A percentile compares a stretch with the other conserved stretches of the same genome.
Conservation (phyloP, 257 asterid genomes). For the Penstemon davidsonii region DNA sequence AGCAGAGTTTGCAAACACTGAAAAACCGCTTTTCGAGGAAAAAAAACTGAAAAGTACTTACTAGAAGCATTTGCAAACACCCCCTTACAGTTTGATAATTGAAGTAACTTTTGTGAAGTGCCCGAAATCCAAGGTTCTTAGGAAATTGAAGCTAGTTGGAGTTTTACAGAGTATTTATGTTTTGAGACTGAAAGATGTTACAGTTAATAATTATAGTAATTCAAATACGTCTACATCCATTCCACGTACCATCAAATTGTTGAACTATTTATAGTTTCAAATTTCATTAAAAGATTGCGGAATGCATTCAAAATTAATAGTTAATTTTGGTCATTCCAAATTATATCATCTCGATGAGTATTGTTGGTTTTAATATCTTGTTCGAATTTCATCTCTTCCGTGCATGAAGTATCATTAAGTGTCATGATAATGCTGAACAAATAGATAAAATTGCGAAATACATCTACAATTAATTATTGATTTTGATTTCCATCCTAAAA, state of each 20-base stretch:
- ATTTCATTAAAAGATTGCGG: not conserved
- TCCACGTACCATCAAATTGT: not conserved
- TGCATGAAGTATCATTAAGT: too few relatives aligned
- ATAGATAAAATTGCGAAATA: too few relatives aligned
- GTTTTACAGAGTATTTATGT: not conserved
- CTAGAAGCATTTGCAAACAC: too few relatives aligned
- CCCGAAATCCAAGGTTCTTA: conserved; percentile 3
- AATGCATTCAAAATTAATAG: not conserved
- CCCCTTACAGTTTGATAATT: not conserved
- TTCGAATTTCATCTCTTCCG: too few relatives aligned
- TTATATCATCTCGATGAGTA: too few relatives aligned
- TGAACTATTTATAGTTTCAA: not conserved
- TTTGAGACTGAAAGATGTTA: conserved; percentile 19
- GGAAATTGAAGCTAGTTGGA: conserved; percentile 25
- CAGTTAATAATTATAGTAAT: not conserved
- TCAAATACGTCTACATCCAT: conserved; percentile 8
- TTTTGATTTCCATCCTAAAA: too few relatives aligned
- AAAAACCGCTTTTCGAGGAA: too few relatives aligned
- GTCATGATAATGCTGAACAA: too few relatives aligned
- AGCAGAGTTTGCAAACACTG: not conserved
- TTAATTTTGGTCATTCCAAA: too few relatives aligned
- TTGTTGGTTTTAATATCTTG: too few relatives aligned
- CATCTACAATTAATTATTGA: too few relatives aligned
- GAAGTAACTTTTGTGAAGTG: not conserved
- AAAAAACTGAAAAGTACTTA: too few relatives aligned